These are phyloP conservation scores for Chlorella sp. DNA, from an alignment of 139 green algal species.

Conservation along the genomic window DNA sequence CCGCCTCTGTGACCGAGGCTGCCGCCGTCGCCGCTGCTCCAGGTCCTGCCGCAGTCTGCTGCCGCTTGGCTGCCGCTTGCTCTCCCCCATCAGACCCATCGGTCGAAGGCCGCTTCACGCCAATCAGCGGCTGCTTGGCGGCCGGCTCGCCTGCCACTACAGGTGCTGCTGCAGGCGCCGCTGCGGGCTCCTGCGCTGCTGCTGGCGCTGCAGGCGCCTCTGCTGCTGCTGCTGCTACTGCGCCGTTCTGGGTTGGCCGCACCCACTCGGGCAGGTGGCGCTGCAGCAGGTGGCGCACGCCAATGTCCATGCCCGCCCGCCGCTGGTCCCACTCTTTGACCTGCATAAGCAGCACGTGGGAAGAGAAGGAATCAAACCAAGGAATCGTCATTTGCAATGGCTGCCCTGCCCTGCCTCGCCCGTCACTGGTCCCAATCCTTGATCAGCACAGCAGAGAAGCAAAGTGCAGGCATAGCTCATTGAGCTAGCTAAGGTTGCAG, in stretches of 20 bases:
- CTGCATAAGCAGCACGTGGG: too few relatives aligned
- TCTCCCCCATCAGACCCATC: neutral
- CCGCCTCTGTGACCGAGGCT: neutral
- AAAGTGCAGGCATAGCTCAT: too few relatives aligned
- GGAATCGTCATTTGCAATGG: too few relatives aligned
- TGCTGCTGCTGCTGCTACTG: neutral
- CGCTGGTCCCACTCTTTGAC: slow-evolving; percentile 43
- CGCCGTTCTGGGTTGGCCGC: neutral
- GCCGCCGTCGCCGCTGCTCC: neutral
- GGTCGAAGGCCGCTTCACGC: neutral
- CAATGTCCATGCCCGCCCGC: slow-evolving; percentile 76
- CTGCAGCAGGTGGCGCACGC: slow-evolving; percentile 60
- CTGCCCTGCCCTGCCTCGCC: too few relatives aligned
- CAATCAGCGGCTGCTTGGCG: neutral
- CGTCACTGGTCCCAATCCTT: too few relatives aligned
- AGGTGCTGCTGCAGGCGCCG: neutral
- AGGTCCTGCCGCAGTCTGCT: neutral
- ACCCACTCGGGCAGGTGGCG: slow-evolving; percentile 28
- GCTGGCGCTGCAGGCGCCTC: neutral
- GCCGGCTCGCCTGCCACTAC: neutral
- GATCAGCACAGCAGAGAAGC: too few relatives aligned
- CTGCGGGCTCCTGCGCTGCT: neutral
- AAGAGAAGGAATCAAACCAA: too few relatives aligned
- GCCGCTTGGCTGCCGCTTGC: slow-evolving; percentile 21
- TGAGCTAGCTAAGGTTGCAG: too few relatives aligned